Base-by-base conservation (phyloP, 2,329 filamentous ascomycete species). In the Chaetomiaceae sp. region DNA sequence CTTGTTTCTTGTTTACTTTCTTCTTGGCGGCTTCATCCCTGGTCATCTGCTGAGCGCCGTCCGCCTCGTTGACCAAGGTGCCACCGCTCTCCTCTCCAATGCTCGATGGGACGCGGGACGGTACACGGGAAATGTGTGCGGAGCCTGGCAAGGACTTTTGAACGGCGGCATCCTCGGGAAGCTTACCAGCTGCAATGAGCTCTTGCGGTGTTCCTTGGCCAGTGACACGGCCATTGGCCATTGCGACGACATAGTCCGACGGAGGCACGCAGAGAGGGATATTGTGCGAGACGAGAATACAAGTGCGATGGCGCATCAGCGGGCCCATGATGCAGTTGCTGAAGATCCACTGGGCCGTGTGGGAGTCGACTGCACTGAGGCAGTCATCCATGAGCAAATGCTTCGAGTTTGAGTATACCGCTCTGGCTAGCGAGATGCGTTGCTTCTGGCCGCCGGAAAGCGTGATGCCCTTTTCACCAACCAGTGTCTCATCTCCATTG, bases 311-410 rank as follows among this genome's bases (percentile, higher is more conserved):
- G 53, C 80, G 74, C 94, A 99, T 97, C 47, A 99, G 73, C 5
- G 89, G 88, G 2, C 94, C 94, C 62, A 85, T 85, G 58, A 99
- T 85, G 55, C 91, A 95, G 69, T 96, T 87, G 66, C 87, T 87
- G 72, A 97, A 97, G 61, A 99, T 97, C 86, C 95, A 96, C 69
- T 96, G 95, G 2, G 91, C 91, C 0, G 94, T 97, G 64, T 99
- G 94, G 3, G 94, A 95, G 69, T 99, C 94, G 30, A 99, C 94
- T 25, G 94, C 94, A 66, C 91, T 96, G 38, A 99, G 78, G 58
- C 95, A 96, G 69, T 99, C 94, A 65, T 99, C 94, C 45, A 99
- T 78, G 10, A 99, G 79, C 14, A 99, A 73, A 68, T 97, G 92
- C 48, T 86, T 86, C 5, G 91, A 95, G 69, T 90, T 92, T 60